Evolutionary conservation across 148 eudicot genomes (phyloP).

Genomic region (Spergularia bocconei): DNA sequence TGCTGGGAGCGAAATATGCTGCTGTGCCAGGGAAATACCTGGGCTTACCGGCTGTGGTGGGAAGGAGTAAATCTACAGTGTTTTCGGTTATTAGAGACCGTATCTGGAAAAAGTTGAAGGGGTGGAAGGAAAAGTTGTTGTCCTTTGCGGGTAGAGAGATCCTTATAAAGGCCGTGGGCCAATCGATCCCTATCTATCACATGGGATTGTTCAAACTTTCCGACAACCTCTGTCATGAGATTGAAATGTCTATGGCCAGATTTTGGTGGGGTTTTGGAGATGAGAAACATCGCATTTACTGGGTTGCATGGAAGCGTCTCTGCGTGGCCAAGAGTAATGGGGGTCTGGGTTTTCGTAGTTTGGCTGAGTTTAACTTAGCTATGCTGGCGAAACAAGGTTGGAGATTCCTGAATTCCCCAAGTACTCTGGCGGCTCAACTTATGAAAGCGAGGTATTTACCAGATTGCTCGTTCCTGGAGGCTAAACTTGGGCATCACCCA

Average conservation of each 20-base stretch:
- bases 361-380: too few relatives aligned
- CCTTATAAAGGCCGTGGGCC: background rate
- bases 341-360: too few relatives aligned
- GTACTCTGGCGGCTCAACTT: too few relatives aligned
- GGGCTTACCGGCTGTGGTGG: background rate
- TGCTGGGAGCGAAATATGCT: background rate
- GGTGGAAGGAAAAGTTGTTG: background rate
- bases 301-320: background rate
- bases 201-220: background rate
- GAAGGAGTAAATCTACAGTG: background rate
- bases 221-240: background rate
- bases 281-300: background rate
- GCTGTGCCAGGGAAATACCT: background rate
- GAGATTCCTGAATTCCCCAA: too few relatives aligned
- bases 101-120: background rate
- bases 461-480: too few relatives aligned
- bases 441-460: too few relatives aligned
- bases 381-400: too few relatives aligned
- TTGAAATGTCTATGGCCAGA: background rate
- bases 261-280: background rate
- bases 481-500: too few relatives aligned
- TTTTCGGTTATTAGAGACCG: background rate
- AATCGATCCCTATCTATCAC: conserved; percentile 2
- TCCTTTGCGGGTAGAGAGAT: background rate
- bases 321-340: background rate